Evolutionary conservation across 768 basidiomycete genomes (phyloP).

Genomic region (Suillus cothurnatus): DNA sequence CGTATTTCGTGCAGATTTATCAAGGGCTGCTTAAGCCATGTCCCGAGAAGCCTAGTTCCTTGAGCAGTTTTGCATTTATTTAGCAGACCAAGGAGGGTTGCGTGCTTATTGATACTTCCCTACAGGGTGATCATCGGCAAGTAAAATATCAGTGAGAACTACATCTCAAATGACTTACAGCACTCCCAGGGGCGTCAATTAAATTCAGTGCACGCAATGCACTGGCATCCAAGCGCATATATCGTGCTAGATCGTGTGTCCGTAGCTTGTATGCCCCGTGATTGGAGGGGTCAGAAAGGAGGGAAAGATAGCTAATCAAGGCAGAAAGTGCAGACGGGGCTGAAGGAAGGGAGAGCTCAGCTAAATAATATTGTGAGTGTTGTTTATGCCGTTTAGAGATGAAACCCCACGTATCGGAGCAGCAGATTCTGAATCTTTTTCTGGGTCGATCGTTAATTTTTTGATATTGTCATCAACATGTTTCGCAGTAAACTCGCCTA

Average conservation of each 20-base stretch:
- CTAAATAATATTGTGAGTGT: constrained; percentile 39
- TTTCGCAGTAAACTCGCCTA: constrained; percentile 84
- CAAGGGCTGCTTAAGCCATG: constrained; percentile 96
- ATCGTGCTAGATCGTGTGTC: constrained; percentile 90
- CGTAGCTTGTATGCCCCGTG: constrained; percentile 78
- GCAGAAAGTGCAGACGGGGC: constrained; percentile 85
- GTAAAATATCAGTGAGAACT: neutral
- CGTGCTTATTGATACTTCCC: constrained; percentile 73
- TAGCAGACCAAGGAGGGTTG: constrained; percentile 84
- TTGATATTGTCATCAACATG: constrained; percentile 79
- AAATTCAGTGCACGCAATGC: constrained; percentile 89
- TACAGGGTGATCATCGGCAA: constrained; percentile 24
- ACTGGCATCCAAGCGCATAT: constrained; percentile 95
- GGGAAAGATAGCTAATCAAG: constrained; percentile 77
- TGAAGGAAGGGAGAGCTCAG: constrained; percentile 72
- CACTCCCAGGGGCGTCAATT: constrained; percentile 61
- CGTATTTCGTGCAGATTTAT: constrained; percentile 93
- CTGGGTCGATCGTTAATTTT: constrained; percentile 30
- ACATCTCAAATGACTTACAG: neutral
- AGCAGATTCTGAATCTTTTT: neutral
- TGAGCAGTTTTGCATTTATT: constrained; percentile 98
- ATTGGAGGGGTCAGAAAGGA: constrained; percentile 77
- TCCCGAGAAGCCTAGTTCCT: constrained; percentile 82
- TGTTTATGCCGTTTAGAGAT: neutral
- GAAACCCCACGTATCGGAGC: neutral